phyloP scores from a whole-genome alignment of 352 stramenopile species.

The Halophytophthora batemanensis region DNA sequence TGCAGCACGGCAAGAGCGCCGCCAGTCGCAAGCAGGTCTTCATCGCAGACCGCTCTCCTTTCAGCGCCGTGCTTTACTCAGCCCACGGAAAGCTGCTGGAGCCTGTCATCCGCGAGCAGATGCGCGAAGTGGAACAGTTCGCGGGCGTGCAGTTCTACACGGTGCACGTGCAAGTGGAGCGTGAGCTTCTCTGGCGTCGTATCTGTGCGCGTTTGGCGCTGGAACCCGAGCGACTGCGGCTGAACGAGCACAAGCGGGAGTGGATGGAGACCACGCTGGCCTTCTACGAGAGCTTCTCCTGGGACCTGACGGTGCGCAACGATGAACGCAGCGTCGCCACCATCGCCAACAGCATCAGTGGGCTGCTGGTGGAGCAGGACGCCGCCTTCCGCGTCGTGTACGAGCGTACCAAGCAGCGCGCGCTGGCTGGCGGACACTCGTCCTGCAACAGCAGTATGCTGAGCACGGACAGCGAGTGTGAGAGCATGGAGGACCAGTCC shows the following conservation, averaged over 20 bases:
- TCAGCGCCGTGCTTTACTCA: conserved; percentile 83
- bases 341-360: conserved; percentile 57
- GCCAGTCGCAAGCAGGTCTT: conserved; percentile 50
- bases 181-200: conserved; percentile 72
- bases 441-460: conserved; percentile 44
- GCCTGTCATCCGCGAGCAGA: conserved; percentile 79
- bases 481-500: conserved; percentile 39
- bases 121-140: conserved; percentile 73
- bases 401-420: conserved; percentile 44
- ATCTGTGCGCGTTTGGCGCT: conserved; percentile 57
- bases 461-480: conserved; percentile 75
- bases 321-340: conserved; percentile 47
- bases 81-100: conserved; percentile 68
- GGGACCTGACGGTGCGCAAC: conserved; percentile 76
- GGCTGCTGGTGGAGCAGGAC: conserved; percentile 44
- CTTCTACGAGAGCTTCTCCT: conserved; percentile 79
- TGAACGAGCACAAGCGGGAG: conserved; percentile 80
- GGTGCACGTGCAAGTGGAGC: conserved; percentile 76
- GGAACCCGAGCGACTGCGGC: conserved; percentile 72
- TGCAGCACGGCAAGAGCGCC: conserved; percentile 35
- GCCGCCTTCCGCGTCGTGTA: conserved; percentile 65
- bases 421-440: conserved; percentile 8
- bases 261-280: conserved; percentile 84
- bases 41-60: conserved; percentile 84
- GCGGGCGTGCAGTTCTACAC: conserved; percentile 83